These are phyloP conservation scores for Cyclocybe cylindracea DNA, from an alignment of 768 basidiomycete genomes.

Conservation along the genomic window DNA sequence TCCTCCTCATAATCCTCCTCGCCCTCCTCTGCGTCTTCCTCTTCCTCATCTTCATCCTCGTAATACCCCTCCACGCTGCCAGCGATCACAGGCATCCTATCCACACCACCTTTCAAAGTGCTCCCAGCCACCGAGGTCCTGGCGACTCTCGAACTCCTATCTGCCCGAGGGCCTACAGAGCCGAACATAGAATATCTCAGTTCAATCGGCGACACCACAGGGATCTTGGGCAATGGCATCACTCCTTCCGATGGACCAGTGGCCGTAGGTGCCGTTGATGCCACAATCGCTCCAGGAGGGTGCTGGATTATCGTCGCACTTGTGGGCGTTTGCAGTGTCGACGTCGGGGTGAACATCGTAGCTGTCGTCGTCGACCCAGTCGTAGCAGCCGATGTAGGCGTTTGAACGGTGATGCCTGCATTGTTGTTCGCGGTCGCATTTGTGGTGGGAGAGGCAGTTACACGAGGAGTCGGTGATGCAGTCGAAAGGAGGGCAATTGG, in stretches of 20 bases:
- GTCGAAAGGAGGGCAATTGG: conserved; percentile 1
- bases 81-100: conserved; percentile 41
- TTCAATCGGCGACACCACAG: conserved; percentile 51
- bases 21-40: conserved; percentile 29
- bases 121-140: conserved; percentile 6
- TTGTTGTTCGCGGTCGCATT: not conserved
- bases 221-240: conserved; percentile 14
- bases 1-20: conserved; percentile 29
- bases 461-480: not conserved
- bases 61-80: conserved; percentile 37
- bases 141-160: conserved; percentile 19
- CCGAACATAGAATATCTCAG: conserved; percentile 54
- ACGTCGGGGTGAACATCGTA: conserved; percentile 24
- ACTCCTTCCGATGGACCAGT: not conserved
- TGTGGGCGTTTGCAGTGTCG: conserved; percentile 18
- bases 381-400: conserved; percentile 19
- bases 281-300: conserved; percentile 10
- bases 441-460: conserved; percentile 1
- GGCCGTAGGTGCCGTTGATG: conserved; percentile 6
- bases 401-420: conserved; percentile 8
- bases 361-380: conserved; percentile 16
- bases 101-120: conserved; percentile 17
- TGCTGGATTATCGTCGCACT: conserved; percentile 14
- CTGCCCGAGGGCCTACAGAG: conserved; percentile 33
- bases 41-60: conserved; percentile 18